phyloP scores from a whole-genome alignment of 2,329 filamentous ascomycete genomes.

The Beauveria varroae region DNA sequence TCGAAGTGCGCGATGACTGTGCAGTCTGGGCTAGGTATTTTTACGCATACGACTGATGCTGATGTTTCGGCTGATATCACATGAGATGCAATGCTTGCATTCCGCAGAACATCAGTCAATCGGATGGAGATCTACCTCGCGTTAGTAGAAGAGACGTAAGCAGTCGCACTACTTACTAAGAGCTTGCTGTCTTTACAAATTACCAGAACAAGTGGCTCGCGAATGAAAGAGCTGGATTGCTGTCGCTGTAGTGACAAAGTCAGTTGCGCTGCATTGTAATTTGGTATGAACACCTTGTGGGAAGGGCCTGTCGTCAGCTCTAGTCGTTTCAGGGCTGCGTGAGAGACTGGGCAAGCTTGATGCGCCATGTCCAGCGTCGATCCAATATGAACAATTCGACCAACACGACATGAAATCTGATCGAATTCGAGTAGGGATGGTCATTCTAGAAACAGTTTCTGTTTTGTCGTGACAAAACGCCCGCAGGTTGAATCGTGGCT shows the following conservation, averaged over 20 bases:
- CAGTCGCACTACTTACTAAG: neutral
- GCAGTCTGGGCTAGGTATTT: conserved; percentile 19
- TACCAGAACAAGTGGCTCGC: neutral
- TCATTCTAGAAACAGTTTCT: neutral
- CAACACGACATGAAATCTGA: neutral
- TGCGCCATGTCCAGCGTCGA: neutral
- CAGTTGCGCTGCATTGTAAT: neutral
- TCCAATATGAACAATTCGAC: neutral
- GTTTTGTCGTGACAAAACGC: neutral
- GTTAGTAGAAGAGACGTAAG: neutral
- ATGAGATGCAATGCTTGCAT: neutral
- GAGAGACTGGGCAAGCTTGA: neutral
- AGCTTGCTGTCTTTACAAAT: conserved; percentile 3
- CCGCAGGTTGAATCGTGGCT: neutral
- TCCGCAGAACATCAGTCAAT: conserved; percentile 7
- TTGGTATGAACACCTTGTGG: neutral
- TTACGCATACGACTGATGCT: conserved; percentile 19
- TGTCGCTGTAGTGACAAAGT: conserved; percentile 1
- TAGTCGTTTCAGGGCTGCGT: neutral
- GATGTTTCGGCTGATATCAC: conserved; percentile 12
- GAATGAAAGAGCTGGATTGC: neutral
- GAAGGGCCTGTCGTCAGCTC: neutral
- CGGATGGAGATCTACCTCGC: neutral
- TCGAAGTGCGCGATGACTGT: conserved; percentile 22
- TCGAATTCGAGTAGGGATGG: neutral